A percentile compares a stretch with the other conserved stretches of the same genome.
Evolutionary conservation across 1,284 basidiomycete genomes (phyloP).

Genomic region (Phellinidium pouzarii): DNA sequence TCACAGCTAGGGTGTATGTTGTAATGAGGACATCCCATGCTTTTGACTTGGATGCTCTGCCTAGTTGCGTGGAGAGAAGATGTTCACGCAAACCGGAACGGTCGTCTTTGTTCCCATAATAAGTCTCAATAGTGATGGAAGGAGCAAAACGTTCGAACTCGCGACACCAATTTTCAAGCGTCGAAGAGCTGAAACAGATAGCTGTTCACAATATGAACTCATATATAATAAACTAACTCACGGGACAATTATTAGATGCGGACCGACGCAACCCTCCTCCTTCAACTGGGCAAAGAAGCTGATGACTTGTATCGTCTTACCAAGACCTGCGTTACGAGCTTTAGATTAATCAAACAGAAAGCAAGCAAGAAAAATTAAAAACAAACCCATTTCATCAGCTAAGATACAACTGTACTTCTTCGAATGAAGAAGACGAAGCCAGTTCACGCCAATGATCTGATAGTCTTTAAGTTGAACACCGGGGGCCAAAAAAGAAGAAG

Average conservation of each 20-base stretch:
- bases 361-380: constrained; percentile 4
- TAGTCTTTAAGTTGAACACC: constrained; percentile 90
- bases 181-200: constrained; percentile 73
- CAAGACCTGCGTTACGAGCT: constrained; percentile 57
- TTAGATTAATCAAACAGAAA: constrained; percentile 15
- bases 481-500: constrained; percentile 68
- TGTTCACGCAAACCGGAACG: constrained; percentile 73
- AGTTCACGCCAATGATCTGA: constrained; percentile 95
- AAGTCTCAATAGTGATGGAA: constrained; percentile 80
- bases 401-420: constrained; percentile 88
- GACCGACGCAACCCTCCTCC: constrained; percentile 69
- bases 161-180: constrained; percentile 96
- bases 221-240: constrained; percentile 37
- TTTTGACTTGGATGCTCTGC: constrained; percentile 37
- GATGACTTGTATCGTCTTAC: constrained; percentile 98
- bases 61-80: constrained; percentile 50
- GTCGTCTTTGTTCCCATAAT: constrained; percentile 91
- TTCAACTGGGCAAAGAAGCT: constrained; percentile 91
- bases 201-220: constrained; percentile 5
- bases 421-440: constrained; percentile 86
- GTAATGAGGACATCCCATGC: constrained; percentile 94
- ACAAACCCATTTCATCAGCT: constrained; percentile 90
- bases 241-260: constrained; percentile 94
- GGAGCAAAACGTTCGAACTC: constrained; percentile 93
- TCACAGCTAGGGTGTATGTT: constrained; percentile 92